Base-by-base conservation (phyloP, 1,284 basidiomycete species). In the Gomphus bonarii region DNA sequence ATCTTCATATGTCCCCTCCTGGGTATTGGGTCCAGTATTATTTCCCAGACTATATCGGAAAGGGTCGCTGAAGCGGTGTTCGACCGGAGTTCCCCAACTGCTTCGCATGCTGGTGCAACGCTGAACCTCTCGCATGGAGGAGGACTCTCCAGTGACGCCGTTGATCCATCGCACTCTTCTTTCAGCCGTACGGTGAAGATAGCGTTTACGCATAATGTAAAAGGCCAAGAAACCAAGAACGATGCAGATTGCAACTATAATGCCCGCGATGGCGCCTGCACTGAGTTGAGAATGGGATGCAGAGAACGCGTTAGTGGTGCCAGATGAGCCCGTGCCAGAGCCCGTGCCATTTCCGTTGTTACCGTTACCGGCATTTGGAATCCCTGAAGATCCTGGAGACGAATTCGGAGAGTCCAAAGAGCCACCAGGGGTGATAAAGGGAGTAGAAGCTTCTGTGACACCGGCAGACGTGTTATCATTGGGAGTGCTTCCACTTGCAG, bases 41-140 rank as follows among this genome's bases (percentile, higher is more conserved):
- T 44, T 11, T 12, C 4, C 18, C 20, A 16, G 16, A 28, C 33
- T 51, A 5, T 11, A 25, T 16, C 50, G 50, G 36, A 51, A 49
- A 35, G 40, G 20, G 20, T 36, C 44, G 40, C 43, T 22, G 18
- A 44, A 40, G 16, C 40, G 22, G 22, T 33, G 42, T 31, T 58
- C 50, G 12, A 58, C 20, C 8, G 57, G 57, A 14, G 57, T 58
- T 9, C 57, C 57, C 57, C 57, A 58, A 28, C 57, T 58, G 25
- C 57, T 58, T 28, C 57, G 38, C 38, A 53, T 53, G 33, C 57
- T 58, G 9, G 9, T 44, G 28, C 8, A 8, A 33, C 50, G 50
- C 38, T 42, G 35, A 25, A 14, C 33, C 11, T 56, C 28, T 11
- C 16, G 33, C 57, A 53, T 58, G 10, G 46, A 28, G 20, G 55